Evolutionary conservation across 805 yeast genomes (phyloP), one percentile per base, ranked within the genome.

Genomic region (Lipomyces sp.): DNA sequence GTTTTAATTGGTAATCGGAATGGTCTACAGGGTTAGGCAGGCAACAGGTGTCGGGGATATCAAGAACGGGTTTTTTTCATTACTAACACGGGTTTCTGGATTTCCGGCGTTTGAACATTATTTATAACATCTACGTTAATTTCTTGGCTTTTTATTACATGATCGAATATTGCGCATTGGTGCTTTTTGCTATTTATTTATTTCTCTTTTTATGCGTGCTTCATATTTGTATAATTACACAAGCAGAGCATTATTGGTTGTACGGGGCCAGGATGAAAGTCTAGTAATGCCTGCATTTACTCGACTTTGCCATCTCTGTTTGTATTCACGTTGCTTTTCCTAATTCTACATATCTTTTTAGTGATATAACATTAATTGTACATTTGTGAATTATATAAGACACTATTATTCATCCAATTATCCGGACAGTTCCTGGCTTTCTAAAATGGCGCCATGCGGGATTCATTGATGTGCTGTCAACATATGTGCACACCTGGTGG

Each of bases 1-100:
- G 57, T 59, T 33, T 24, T 29, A 29, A 29, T 51, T 32, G 32
- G 54, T 29, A 51, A 51, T 8, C 10, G 24, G 15, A 4, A 32
- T 24, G 24, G 24, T 29, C 54, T 29, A 51, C 56, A 50, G 59
- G 63, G 53, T 53, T 45, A 24, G 11, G 34, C 53, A 58, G 48
- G 67, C 48, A 64, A 51, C 54, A 55, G 64, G 64, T 39, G 24
- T 50, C 32, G 64, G 1, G 53, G 15, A 30, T 24, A 24, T 37
- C 39, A 60, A 13, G 62, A 32, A 29, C 54, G 11, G 32, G 48
- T 24, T 18, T 48, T 55, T 39, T 53, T 56, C 37, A 30, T 42
- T 10, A 29, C 53, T 62, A 51, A 13, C 29, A 11, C 34, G 54
- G 34, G 54, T 51, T 51, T 42, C 48, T 7, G 48, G 48, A n/a